Percentiles rank a stretch among this genome's conserved stretches.
Conservation (phyloP, 257 asterid species). For the Salvia hispanica region DNA sequence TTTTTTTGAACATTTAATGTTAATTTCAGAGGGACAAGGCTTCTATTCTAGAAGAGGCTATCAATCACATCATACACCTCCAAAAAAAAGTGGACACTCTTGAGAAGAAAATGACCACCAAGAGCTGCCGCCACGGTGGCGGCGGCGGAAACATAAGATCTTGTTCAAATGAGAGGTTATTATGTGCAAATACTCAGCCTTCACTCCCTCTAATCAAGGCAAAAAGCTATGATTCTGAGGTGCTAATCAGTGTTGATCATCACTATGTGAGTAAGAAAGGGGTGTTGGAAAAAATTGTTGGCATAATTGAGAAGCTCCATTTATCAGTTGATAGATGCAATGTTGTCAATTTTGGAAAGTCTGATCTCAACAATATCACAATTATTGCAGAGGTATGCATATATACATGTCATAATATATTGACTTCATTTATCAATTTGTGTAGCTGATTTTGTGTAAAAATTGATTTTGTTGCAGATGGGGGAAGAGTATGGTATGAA, state of each 20-base stretch:
- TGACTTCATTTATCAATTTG: too few relatives aligned
- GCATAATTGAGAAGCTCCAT: conserved; percentile 59
- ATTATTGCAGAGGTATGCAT: conserved; percentile 65
- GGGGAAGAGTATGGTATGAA: neutral
- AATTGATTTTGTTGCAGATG: neutral
- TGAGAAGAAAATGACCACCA: conserved; percentile 48
- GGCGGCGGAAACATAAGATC: neutral
- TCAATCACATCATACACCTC: conserved; percentile 72
- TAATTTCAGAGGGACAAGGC: conserved; percentile 69
- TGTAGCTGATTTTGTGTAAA: too few relatives aligned
- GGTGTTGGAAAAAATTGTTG: conserved; percentile 42
- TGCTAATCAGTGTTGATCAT: conserved; percentile 54
- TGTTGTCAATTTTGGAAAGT: conserved; percentile 58
- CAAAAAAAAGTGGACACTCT: conserved; percentile 66
- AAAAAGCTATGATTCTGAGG: conserved; percentile 44
- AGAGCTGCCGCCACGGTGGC: conserved; percentile 36
- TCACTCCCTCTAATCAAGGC: conserved; percentile 67
- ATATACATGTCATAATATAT: too few relatives aligned
- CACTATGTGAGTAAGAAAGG: conserved; percentile 65
- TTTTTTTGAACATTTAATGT: too few relatives aligned
- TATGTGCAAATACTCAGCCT: conserved; percentile 29
- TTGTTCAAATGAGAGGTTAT: neutral
- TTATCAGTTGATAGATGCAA: conserved; percentile 60
- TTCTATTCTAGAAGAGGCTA: conserved; percentile 77
- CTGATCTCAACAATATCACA: conserved; percentile 56